phyloP scores from a whole-genome alignment of 257 asterid genomes.

The Jaltomata sinuosa region DNA sequence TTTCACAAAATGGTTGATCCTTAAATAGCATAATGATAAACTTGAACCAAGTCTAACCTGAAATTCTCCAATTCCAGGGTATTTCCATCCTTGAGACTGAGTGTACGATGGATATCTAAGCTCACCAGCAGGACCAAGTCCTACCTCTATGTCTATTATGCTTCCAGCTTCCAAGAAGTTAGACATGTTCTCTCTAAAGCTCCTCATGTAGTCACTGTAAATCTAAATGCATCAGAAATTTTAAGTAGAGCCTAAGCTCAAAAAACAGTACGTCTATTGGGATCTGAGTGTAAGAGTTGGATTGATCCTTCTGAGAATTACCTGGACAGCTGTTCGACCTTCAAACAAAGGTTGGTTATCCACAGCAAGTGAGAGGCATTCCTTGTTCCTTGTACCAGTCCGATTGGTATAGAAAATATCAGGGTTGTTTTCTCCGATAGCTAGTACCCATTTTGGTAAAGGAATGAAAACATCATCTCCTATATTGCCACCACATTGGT shows the following conservation, averaged over 20 bases:
- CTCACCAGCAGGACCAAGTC: slow-evolving; percentile 89
- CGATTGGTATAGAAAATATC: slow-evolving; percentile 60
- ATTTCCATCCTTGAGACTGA: slow-evolving; percentile 65
- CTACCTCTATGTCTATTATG: slow-evolving; percentile 70
- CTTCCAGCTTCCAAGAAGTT: slow-evolving; percentile 45
- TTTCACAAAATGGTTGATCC: background rate
- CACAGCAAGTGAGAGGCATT: slow-evolving; percentile 63
- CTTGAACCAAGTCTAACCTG: slow-evolving; percentile 31
- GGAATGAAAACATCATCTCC: slow-evolving; percentile 66
- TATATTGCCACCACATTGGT: slow-evolving; percentile 80
- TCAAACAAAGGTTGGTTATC: slow-evolving; percentile 55
- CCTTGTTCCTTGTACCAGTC: slow-evolving; percentile 43
- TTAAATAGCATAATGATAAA: background rate
- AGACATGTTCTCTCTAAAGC: slow-evolving; percentile 59
- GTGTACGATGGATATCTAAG: slow-evolving; percentile 79
- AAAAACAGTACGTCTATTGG: background rate
- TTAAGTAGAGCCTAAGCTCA: background rate
- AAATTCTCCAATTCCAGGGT: slow-evolving; percentile 81
- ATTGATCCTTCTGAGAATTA: background rate
- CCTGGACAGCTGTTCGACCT: slow-evolving; percentile 74
- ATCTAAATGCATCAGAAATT: slow-evolving; percentile 24
- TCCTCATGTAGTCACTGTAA: slow-evolving; percentile 69
- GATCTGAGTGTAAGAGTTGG: background rate
- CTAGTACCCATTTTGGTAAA: slow-evolving; percentile 61
- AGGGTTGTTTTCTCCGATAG: slow-evolving; percentile 31